Base-by-base conservation (phyloP, 805 yeast species). In the Suhomyces kilbournensis region DNA sequence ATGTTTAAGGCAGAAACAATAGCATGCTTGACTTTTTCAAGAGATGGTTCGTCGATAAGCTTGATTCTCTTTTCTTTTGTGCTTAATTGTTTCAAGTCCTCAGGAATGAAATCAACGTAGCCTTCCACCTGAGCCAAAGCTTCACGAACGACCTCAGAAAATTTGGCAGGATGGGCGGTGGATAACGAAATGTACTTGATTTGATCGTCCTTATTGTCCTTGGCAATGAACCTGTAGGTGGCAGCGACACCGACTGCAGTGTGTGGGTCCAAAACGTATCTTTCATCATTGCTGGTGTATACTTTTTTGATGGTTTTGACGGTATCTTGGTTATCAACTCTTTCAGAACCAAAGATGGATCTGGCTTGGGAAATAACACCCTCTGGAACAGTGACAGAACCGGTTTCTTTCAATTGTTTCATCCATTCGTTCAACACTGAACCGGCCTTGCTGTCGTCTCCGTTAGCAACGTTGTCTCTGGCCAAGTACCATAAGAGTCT, bases 91-190 rank as follows among this genome's bases (percentile, higher is more conserved):
- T 81, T 86, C 71, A 94, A 81, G 72, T 90, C 97, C 26, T 78
- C 89, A 38, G 99, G 98, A 51, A 94, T 79, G 19, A 94, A 97
- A 60, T 90, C 90, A 3, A 91, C 83, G 74, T 94, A 94, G 19
- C 83, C 91, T 10, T 78, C 81, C 55, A 83, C 78, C 1, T 78
- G 78, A 45, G 71, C 66, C 58, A 94, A 78, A 2, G 98, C 90
- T 61, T 80, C 74, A 69, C 92, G 86, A 23, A 94, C 99, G 48
- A 97, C 99, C 57, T 90, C 97, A 23, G 97, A 89, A 65, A 94
- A 94, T 74, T 94, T 94, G 55, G 99, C 99, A 43, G 99, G 99
- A 69, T 94, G 99, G 7, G 99, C 99, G 46, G 99, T 94, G 9
- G 97, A 88, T 53, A 94, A 81, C 4, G 97, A 88, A 44, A 94